Conservation (phyloP, 176 grass and related monocot species). For the bread wheat (Triticum aestivum) region IWGSC_CS_RefSeq_v2.1 NC_057806.1:359373521-359374020, state of each 20-base stretch:
- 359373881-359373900: constrained; percentile 38
- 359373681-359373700: constrained; percentile 97
- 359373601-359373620: background rate
- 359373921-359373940: constrained; percentile 38
- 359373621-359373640: background rate
- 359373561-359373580: constrained; percentile 63
- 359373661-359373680: constrained; percentile 47
- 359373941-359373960: constrained; percentile 83
- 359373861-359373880: constrained; percentile 99
- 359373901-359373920: constrained; percentile 4
- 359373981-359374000: constrained; percentile 93
- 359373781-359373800: background rate
- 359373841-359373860: constrained; percentile 92
- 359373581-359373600: constrained; percentile 6
- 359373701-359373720: constrained; percentile 99
- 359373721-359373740: constrained; percentile 99
- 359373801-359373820: background rate
- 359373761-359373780: background rate
- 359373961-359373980: constrained; percentile 97
- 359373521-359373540: constrained; percentile 99
- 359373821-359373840: constrained; percentile 24
- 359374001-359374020: constrained; percentile 97
- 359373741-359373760: constrained; percentile 58
- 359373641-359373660: constrained; percentile 33
- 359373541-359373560: constrained; percentile 99